phyloP scores from a whole-genome alignment of 768 basidiomycete species.

The Trichaptum fuscoviolaceum region DNA sequence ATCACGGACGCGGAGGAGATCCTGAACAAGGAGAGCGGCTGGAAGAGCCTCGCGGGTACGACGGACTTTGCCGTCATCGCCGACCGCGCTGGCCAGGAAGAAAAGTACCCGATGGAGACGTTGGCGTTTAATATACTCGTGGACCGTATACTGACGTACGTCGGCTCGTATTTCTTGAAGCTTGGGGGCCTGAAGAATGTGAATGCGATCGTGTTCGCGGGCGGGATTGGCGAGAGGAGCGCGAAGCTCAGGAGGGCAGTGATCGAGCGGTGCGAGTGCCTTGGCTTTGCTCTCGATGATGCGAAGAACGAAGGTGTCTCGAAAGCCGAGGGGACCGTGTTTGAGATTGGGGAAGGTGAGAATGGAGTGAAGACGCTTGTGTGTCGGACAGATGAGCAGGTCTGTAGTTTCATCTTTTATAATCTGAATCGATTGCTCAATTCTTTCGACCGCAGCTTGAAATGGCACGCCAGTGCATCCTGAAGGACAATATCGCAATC shows the following conservation, averaged over 20 bases:
- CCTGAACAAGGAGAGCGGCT: constrained; percentile 70
- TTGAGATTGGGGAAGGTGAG: constrained; percentile 37
- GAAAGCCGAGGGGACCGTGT: constrained; percentile 32
- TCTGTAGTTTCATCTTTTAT: constrained; percentile 38
- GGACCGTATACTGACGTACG: constrained; percentile 67
- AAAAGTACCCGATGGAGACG: constrained; percentile 32
- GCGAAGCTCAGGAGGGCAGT: constrained; percentile 56
- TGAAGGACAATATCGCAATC: background rate
- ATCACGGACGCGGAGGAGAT: constrained; percentile 67
- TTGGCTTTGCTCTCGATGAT: constrained; percentile 58
- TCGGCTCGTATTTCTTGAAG: constrained; percentile 74
- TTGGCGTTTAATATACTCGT: constrained; percentile 78
- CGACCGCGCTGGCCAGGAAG: constrained; percentile 28
- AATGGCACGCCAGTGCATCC: constrained; percentile 38
- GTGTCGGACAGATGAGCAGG: constrained; percentile 67
- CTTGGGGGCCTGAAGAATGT: constrained; percentile 47
- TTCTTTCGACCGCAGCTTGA: constrained; percentile 29
- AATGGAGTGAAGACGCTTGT: constrained; percentile 39
- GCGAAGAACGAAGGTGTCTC: constrained; percentile 39
- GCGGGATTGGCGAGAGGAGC: constrained; percentile 82
- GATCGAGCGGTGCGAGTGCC: constrained; percentile 43
- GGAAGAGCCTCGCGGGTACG: constrained; percentile 74
- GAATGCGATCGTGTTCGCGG: constrained; percentile 80
- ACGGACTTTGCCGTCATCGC: constrained; percentile 76
- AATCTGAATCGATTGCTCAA: constrained; percentile 23